These are phyloP conservation scores for Corylus heterophylla DNA, from an alignment of 306 rosid genomes.

Conservation along the genomic window DNA sequence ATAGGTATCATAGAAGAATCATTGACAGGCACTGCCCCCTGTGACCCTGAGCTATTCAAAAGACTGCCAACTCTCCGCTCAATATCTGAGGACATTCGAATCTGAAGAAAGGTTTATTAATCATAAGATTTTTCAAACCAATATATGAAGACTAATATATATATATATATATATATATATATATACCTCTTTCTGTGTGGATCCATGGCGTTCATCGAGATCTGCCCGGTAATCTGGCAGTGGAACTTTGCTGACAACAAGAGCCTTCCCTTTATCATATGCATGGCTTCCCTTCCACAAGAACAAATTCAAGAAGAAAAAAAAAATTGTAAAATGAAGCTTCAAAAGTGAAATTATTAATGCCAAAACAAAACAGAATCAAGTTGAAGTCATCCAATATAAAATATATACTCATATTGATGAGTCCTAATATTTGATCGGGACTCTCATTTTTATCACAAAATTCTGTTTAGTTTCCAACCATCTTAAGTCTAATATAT, in stretches of 20 bases:
- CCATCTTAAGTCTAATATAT: not conserved
- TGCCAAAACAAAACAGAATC: not conserved
- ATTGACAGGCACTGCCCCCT: conserved; percentile 26
- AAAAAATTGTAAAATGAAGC: conserved; percentile 34
- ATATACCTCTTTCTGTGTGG: conserved; percentile 80
- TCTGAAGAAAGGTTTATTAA: conserved; percentile 47
- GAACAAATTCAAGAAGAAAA: conserved; percentile 25
- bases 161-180: not conserved
- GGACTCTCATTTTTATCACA: not conserved
- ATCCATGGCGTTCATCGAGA: conserved; percentile 94
- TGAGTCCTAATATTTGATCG: not conserved
- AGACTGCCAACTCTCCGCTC: conserved; percentile 82
- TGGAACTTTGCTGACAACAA: conserved; percentile 88
- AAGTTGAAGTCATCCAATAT: not conserved
- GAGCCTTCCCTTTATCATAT: conserved; percentile 78
- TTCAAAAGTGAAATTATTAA: conserved; percentile 10
- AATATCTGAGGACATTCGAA: conserved; percentile 80
- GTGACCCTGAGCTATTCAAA: conserved; percentile 57
- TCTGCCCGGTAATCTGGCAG: conserved; percentile 96
- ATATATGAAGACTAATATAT: not conserved
- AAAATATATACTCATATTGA: not conserved
- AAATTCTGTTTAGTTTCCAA: not conserved
- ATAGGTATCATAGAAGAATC: conserved; percentile 41
- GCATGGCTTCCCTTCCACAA: conserved; percentile 95
- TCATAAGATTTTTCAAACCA: conserved; percentile 9